Evolutionary conservation across 1,284 basidiomycete genomes (phyloP).

Genomic region (Trametes sp.): DNA sequence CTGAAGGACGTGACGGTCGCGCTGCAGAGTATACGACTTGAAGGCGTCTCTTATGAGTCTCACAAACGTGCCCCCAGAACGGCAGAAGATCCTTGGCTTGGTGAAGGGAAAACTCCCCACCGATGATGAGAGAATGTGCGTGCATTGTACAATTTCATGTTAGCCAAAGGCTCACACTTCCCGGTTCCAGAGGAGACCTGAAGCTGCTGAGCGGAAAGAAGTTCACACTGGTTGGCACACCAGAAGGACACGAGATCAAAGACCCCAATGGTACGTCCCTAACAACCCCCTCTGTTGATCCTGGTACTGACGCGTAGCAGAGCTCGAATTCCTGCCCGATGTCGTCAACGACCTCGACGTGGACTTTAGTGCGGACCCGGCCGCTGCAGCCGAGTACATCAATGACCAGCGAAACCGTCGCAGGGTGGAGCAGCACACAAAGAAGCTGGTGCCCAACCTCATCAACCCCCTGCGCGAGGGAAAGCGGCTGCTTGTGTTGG

Average conservation of each 20-base stretch:
- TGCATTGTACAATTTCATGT: constrained; percentile 1
- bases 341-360: constrained; percentile 84
- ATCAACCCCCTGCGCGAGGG: constrained; percentile 80
- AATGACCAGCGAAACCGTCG: constrained; percentile 81
- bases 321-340: constrained; percentile 72
- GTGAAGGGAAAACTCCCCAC: constrained; percentile 85
- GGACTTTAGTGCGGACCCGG: constrained; percentile 70
- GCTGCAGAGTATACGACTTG: constrained; percentile 69
- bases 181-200: constrained; percentile 58
- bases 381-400: constrained; percentile 64
- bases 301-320: constrained; percentile 44
- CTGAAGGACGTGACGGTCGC: background rate
- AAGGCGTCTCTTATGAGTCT: constrained; percentile 70
- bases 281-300: background rate
- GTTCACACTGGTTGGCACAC: constrained; percentile 85
- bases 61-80: constrained; percentile 84
- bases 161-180: background rate
- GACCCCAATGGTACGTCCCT: constrained; percentile 64
- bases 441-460: constrained; percentile 72
- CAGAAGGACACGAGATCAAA: constrained; percentile 83
- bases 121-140: constrained; percentile 75
- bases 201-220: constrained; percentile 69
- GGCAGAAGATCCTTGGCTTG: constrained; percentile 90
- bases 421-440: constrained; percentile 77
- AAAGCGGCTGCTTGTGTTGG: constrained; percentile 84